phyloP scores from a whole-genome alignment of 2,329 filamentous ascomycete species.

The Beauveria brongniartii region DNA sequence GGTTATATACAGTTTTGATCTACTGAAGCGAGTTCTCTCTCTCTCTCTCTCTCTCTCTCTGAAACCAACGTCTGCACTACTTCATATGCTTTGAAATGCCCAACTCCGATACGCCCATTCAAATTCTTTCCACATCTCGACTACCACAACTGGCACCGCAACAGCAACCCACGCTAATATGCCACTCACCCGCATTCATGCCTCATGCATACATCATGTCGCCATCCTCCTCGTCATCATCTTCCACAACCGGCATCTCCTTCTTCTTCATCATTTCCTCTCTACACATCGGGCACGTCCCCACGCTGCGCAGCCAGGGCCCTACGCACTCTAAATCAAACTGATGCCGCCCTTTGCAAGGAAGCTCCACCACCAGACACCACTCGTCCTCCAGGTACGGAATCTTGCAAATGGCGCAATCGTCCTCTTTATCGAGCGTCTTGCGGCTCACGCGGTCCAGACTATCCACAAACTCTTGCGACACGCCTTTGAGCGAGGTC shows the following conservation, averaged over 20 bases:
- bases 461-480: slow-evolving; percentile 50
- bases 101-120: slow-evolving; percentile 18
- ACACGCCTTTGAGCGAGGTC: slow-evolving; percentile 42
- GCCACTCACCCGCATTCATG: neutral
- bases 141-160: slow-evolving; percentile 6
- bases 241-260: slow-evolving; percentile 35
- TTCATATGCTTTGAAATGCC: slow-evolving; percentile 1
- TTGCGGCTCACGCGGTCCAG: slow-evolving; percentile 50
- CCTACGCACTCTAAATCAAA: slow-evolving; percentile 62
- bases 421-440: slow-evolving; percentile 40
- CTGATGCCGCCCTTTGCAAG: slow-evolving; percentile 48
- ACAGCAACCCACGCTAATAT: neutral
- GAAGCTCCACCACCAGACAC: slow-evolving; percentile 55
- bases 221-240: slow-evolving; percentile 44
- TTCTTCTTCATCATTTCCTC: slow-evolving; percentile 51
- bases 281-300: slow-evolving; percentile 56
- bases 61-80: neutral
- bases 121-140: neutral
- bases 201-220: slow-evolving; percentile 37
- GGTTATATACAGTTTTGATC: neutral
- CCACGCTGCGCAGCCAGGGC: slow-evolving; percentile 57
- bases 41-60: too few species aligned
- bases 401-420: slow-evolving; percentile 57
- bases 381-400: slow-evolving; percentile 53
- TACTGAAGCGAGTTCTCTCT: neutral